Conservation (phyloP, 768 basidiomycete genomes). For the Auricularia sp. region DNA sequence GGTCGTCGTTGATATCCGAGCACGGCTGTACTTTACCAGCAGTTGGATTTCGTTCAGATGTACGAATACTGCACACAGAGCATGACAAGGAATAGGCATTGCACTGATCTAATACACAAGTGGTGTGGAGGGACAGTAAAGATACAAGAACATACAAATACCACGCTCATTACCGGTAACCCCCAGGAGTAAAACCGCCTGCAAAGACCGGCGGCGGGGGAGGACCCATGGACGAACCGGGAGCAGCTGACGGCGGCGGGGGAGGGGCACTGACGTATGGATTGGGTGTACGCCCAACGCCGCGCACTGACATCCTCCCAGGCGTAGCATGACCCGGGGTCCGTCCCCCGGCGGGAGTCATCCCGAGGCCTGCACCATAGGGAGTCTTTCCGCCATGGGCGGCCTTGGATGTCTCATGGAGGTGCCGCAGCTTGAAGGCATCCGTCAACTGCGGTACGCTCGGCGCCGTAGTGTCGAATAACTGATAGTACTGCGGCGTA, state of each 20-base stretch:
- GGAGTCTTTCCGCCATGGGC: slow-evolving; percentile 67
- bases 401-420: slow-evolving; percentile 65
- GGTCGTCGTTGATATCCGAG: not conserved
- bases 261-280: slow-evolving; percentile 37
- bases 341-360: slow-evolving; percentile 33
- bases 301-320: slow-evolving; percentile 70
- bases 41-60: no score
- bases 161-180: no score
- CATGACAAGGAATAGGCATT: not conserved
- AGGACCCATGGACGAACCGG: not conserved
- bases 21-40: not conserved
- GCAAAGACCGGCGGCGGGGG: not conserved
- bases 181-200: not conserved
- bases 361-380: slow-evolving; percentile 41
- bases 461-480: slow-evolving; percentile 82
- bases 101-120: not conserved
- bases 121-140: not conserved
- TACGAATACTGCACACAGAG: not conserved
- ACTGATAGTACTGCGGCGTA: slow-evolving; percentile 77
- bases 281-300: slow-evolving; percentile 63
- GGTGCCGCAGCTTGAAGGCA: slow-evolving; percentile 88
- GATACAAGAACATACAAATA: not conserved
- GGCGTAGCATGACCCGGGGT: slow-evolving; percentile 62
- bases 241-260: not conserved
- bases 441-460: slow-evolving; percentile 92